Evolutionary conservation across 108 stramenopile genomes (phyloP).

Genomic region (Stephanodiscus minutulus): DNA sequence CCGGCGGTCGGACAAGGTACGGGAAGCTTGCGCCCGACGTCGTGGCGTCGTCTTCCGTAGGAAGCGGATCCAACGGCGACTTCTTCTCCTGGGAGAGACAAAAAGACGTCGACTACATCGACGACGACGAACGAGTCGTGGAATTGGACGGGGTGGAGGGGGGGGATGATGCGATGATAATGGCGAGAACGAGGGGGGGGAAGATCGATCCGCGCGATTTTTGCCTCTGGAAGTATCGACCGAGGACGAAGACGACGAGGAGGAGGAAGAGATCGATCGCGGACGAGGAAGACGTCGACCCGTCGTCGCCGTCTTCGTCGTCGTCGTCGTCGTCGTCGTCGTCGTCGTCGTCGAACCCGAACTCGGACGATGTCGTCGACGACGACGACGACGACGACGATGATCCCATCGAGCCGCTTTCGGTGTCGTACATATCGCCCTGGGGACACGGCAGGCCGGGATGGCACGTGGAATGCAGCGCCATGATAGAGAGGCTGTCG

Average conservation of each 20-base stretch:
- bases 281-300: background rate
- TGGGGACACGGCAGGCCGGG: constrained; percentile 97
- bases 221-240: constrained; percentile 93
- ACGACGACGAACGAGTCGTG: constrained; percentile 4
- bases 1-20: constrained; percentile 68
- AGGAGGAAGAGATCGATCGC: background rate
- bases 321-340: constrained; percentile 1
- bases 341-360: constrained; percentile 21
- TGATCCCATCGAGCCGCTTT: constrained; percentile 53
- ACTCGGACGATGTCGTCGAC: constrained; percentile 3
- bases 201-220: constrained; percentile 90
- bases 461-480: constrained; percentile 99
- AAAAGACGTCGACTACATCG: background rate
- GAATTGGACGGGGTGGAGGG: constrained; percentile 10
- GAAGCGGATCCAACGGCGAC: constrained; percentile 22
- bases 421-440: constrained; percentile 83
- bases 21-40: constrained; percentile 88
- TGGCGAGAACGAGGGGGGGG: constrained; percentile 42
- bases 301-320: background rate
- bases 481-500: constrained; percentile 76
- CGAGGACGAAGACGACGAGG: background rate
- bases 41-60: constrained; percentile 45
- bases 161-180: background rate
- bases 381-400: background rate
- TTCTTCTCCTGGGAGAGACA: constrained; percentile 47